Evolutionary conservation across 805 yeast species (phyloP).

Genomic region (Candida khao-thaluensis): DNA sequence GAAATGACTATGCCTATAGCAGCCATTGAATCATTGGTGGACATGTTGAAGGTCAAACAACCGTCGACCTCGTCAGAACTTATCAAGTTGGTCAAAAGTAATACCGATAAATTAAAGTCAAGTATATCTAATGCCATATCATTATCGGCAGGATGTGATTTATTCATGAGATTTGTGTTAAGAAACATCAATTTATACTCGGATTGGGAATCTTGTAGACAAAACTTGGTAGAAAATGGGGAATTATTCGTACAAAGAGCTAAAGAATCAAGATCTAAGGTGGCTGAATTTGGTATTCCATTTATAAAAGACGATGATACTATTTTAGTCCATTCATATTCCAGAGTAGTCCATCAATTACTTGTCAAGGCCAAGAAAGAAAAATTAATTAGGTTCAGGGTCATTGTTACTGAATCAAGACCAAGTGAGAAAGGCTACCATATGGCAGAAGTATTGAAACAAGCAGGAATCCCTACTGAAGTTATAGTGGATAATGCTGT

Average conservation of each 20-base stretch:
- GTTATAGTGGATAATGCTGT: slow-evolving; percentile 91
- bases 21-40: slow-evolving; percentile 91
- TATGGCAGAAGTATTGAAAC: slow-evolving; percentile 67
- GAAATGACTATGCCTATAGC: slow-evolving; percentile 99
- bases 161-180: slow-evolving; percentile 89
- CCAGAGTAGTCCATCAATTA: slow-evolving; percentile 83
- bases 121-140: slow-evolving; percentile 90
- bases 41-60: slow-evolving; percentile 74
- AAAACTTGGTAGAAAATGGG: slow-evolving; percentile 89
- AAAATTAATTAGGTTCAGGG: slow-evolving; percentile 78
- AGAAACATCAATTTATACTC: slow-evolving; percentile 83
- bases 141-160: slow-evolving; percentile 94
- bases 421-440: slow-evolving; percentile 74
- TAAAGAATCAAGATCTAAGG: slow-evolving; percentile 80
- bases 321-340: slow-evolving; percentile 84
- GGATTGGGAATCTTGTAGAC: slow-evolving; percentile 93
- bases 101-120: slow-evolving; percentile 69
- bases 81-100: slow-evolving; percentile 74
- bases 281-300: slow-evolving; percentile 83
- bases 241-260: slow-evolving; percentile 89
- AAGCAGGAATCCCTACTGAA: slow-evolving; percentile 79
- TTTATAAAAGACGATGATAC: slow-evolving; percentile 93
- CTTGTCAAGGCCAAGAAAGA: slow-evolving; percentile 72
- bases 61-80: slow-evolving; percentile 94
- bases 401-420: slow-evolving; percentile 89